Evolutionary conservation across 805 yeast genomes (phyloP).

Genomic region (Kluyveromyces lactis): DNA sequence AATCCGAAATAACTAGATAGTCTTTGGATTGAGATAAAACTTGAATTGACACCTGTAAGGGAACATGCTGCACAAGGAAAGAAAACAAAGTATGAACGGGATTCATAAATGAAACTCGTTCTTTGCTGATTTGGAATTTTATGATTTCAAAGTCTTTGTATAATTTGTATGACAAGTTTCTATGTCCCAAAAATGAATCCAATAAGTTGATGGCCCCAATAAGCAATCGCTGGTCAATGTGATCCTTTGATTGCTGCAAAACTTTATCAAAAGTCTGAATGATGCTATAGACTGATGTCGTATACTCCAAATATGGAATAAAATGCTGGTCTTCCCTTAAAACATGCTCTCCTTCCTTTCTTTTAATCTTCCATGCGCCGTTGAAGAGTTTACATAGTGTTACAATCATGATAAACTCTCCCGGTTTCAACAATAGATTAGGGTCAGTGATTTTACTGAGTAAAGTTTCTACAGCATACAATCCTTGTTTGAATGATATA

Average conservation of each 20-base stretch:
- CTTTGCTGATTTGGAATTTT: constrained; percentile 37
- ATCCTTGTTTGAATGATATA: constrained; percentile 28
- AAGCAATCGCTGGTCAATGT: constrained; percentile 10
- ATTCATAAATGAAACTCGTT: constrained; percentile 47
- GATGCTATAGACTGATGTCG: constrained; percentile 37
- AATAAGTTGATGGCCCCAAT: constrained; percentile 31
- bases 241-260: constrained; percentile 12
- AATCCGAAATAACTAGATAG: constrained; percentile 44
- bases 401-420: constrained; percentile 35
- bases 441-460: constrained; percentile 28
- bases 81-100: constrained; percentile 55
- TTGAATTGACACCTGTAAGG: constrained; percentile 16
- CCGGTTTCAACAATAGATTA: constrained; percentile 27
- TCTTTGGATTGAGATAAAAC: constrained; percentile 25
- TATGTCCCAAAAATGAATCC: constrained; percentile 25
- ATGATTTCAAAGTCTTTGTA: constrained; percentile 21
- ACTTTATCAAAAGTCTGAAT: constrained; percentile 32
- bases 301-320: constrained; percentile 41
- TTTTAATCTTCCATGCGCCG: constrained; percentile 44
- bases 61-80: constrained; percentile 24
- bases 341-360: constrained; percentile 65
- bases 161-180: constrained; percentile 18
- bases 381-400: constrained; percentile 48
- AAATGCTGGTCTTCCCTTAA: constrained; percentile 46
- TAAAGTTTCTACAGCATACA: constrained; percentile 29